Evolutionary conservation across 1,284 basidiomycete genomes (phyloP).

Genomic region (Fomitopsis schrenkii): DNA sequence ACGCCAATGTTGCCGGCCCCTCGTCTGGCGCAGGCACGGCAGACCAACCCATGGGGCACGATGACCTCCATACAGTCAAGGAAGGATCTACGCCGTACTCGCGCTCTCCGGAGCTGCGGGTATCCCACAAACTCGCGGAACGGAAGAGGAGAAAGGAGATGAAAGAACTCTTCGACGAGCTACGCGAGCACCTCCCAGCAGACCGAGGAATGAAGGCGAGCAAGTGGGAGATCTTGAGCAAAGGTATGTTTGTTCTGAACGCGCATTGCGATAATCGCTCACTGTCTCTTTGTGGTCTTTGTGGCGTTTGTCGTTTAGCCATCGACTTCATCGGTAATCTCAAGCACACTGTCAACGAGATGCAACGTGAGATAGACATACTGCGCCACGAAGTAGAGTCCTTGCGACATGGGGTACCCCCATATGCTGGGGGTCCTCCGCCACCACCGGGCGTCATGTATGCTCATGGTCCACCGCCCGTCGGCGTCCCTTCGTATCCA

Average conservation of each 20-base stretch:
- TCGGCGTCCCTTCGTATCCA: constrained; percentile 25
- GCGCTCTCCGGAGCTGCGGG: constrained; percentile 86
- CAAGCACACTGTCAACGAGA: constrained; percentile 72
- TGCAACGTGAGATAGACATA: constrained; percentile 75
- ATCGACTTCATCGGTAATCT: constrained; percentile 83
- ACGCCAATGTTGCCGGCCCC: constrained; percentile 27
- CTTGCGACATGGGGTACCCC: constrained; percentile 50
- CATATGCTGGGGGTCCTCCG: constrained; percentile 46
- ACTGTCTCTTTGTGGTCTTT: neutral
- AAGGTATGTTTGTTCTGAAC: constrained; percentile 51
- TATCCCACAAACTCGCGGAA: constrained; percentile 94
- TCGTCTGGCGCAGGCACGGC: constrained; percentile 35
- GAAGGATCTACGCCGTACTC: constrained; percentile 81
- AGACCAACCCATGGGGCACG: constrained; percentile 22
- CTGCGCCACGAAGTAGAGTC: constrained; percentile 72
- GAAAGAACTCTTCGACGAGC: constrained; percentile 95
- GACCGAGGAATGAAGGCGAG: constrained; percentile 92
- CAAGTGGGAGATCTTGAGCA: constrained; percentile 96
- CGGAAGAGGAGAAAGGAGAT: constrained; percentile 94
- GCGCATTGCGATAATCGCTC: neutral
- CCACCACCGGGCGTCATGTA: constrained; percentile 53
- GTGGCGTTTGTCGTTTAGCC: constrained; percentile 40
- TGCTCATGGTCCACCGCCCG: constrained; percentile 35
- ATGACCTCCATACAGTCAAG: constrained; percentile 28
- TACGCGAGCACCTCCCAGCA: constrained; percentile 85